phyloP scores from a whole-genome alignment of 2,329 filamentous ascomycete genomes.

The Sporothrix curviconia region DNA sequence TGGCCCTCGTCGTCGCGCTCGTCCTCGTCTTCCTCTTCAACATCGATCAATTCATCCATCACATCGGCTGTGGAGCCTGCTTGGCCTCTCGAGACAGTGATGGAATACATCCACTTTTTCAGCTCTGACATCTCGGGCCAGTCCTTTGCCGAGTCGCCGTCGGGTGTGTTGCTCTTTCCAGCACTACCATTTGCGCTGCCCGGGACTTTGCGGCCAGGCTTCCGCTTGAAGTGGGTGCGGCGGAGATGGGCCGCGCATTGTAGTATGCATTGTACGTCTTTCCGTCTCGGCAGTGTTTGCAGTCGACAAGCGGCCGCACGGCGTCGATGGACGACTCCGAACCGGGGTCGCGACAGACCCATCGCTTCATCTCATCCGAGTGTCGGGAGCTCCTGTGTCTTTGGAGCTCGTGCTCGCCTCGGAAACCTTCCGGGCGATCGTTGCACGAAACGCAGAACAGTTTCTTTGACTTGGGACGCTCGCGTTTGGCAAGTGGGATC shows the following conservation, averaged over 20 bases:
- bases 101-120: slow-evolving; percentile 54
- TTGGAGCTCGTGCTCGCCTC: slow-evolving; percentile 76
- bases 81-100: slow-evolving; percentile 21
- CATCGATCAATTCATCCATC: neutral
- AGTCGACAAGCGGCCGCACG: slow-evolving; percentile 64
- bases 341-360: slow-evolving; percentile 51
- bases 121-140: slow-evolving; percentile 52
- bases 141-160: slow-evolving; percentile 48
- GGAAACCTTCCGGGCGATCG: slow-evolving; percentile 70
- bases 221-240: slow-evolving; percentile 77
- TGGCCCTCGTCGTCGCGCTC: neutral
- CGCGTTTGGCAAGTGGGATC: slow-evolving; percentile 39
- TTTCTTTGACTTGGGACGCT: slow-evolving; percentile 63
- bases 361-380: slow-evolving; percentile 47
- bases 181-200: slow-evolving; percentile 15
- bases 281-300: slow-evolving; percentile 70
- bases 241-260: slow-evolving; percentile 85
- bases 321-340: slow-evolving; percentile 40
- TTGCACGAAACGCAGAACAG: slow-evolving; percentile 65
- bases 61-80: neutral
- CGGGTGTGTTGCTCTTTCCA: slow-evolving; percentile 30
- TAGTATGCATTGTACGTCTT: slow-evolving; percentile 91
- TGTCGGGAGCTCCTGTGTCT: slow-evolving; percentile 64
- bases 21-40: neutral
- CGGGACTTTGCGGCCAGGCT: slow-evolving; percentile 31